phyloP scores from a whole-genome alignment of 2,329 filamentous ascomycete species.

The Herpotrichia juniperi region DNA sequence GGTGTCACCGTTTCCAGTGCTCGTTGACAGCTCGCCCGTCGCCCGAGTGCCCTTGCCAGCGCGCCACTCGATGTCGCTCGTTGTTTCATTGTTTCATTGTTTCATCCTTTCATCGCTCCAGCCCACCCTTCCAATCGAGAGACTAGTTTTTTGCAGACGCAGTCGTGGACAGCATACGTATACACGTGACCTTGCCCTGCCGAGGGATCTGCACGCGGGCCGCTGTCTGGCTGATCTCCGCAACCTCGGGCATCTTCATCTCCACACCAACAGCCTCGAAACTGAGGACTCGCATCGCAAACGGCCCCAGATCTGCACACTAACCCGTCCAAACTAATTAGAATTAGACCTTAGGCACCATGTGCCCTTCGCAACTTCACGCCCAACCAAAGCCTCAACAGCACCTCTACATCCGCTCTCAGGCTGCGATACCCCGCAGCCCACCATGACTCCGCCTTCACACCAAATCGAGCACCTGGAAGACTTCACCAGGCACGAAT shows the following conservation, averaged over 20 bases:
- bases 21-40: background rate
- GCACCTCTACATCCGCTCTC: background rate
- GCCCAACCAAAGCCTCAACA: background rate
- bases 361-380: background rate
- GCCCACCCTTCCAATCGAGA: too few species aligned
- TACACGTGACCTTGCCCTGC: background rate
- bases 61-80: too few species aligned
- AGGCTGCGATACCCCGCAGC: background rate
- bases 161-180: too few species aligned
- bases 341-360: background rate
- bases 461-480: conserved; percentile 25
- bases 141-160: too few species aligned
- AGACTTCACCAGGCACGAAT: conserved; percentile 31
- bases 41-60: too few species aligned
- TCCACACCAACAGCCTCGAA: background rate
- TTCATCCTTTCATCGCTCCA: too few species aligned
- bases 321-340: conserved; percentile 1
- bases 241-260: background rate
- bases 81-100: too few species aligned
- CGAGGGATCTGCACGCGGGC: background rate
- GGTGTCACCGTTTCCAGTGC: background rate
- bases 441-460: background rate
- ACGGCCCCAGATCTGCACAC: background rate
- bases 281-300: background rate
- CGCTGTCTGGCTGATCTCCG: background rate